Evolutionary conservation across 495 filamentous ascomycete species (phyloP).

Genomic region (Glonium stellatum): DNA sequence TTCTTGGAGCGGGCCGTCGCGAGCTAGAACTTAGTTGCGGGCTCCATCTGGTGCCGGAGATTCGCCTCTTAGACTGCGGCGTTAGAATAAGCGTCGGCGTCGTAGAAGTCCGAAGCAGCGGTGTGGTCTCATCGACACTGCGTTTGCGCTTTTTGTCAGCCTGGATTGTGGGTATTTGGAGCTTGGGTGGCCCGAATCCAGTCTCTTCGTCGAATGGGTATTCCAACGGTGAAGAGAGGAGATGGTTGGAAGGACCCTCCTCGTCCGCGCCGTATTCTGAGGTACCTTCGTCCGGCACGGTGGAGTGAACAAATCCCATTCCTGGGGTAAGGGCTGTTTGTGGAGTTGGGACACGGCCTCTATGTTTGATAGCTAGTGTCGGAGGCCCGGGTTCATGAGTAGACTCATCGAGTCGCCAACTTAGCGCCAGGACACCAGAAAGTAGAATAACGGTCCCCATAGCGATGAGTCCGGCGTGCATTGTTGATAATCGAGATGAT

Average conservation of each 20-base stretch:
- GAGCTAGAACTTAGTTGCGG: slow-evolving; percentile 7
- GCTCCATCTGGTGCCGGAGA: slow-evolving; percentile 9
- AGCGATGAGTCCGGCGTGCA: slow-evolving; percentile 77
- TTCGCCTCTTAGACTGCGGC: slow-evolving; percentile 20
- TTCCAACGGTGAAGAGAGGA: not conserved
- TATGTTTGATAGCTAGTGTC: slow-evolving; percentile 9
- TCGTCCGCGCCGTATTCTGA: slow-evolving; percentile 45
- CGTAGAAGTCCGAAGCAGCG: slow-evolving; percentile 22
- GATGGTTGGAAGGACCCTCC: slow-evolving; percentile 34
- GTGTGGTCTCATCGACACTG: slow-evolving; percentile 19
- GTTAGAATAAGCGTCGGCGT: slow-evolving; percentile 3
- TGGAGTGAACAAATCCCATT: slow-evolving; percentile 55
- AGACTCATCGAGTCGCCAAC: slow-evolving; percentile 79
- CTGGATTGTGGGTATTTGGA: slow-evolving; percentile 5
- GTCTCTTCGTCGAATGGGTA: slow-evolving; percentile 1
- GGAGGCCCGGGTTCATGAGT: slow-evolving; percentile 37
- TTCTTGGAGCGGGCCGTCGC: slow-evolving; percentile 11
- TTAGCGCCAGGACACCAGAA: slow-evolving; percentile 80
- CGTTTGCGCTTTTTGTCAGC: slow-evolving; percentile 17
- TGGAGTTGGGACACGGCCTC: slow-evolving; percentile 44
- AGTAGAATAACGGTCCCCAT: slow-evolving; percentile 83
- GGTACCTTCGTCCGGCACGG: slow-evolving; percentile 18
- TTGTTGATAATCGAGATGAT: slow-evolving; percentile 62
- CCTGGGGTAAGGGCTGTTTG: slow-evolving; percentile 61
- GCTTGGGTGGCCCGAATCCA: not conserved